Evolutionary conservation across 257 asterid genomes (phyloP), one percentile per base, ranked within the genome.

Genomic region (Solanum corneliomulleri): DNA sequence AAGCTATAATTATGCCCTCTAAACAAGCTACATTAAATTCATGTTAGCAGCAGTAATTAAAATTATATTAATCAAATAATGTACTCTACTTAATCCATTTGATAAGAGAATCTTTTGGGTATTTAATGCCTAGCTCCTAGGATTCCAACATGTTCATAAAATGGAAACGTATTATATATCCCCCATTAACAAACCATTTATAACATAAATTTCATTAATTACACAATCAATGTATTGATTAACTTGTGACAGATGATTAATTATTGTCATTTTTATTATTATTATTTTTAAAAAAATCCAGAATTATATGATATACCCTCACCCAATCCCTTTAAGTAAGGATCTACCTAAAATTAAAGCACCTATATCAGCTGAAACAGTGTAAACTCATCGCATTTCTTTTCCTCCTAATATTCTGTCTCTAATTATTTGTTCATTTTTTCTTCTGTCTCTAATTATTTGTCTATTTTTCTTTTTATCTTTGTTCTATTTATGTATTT

Each of bases 121-220:
- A 82, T 90, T 82, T 75, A 58, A 80, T 91, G 97, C 94, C 89
- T 35, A 72, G 5, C 49, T 86, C 94, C 94, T 92, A 29, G 86
- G 89, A 91, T 89, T 66, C 95, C 92, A 91, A 88, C 97, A 95
- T 92, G 97, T 91, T 93, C 91, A 83, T 62, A 89, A 86, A 92
- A 90, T 86, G 93, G 93, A 87, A 92, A 88, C 85, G 85, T 80
- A 78, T n/a, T 39, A 13, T 15, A 37, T 37, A 37, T 37, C 0
- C 60, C 9, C 60, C 60, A 49, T 49, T 49, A 49, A 49, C 60
- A 15, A 15, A 49, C 60, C 60, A 49, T 2, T 49, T 49, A 49
- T 49, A 49, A 49, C 5, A 41, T 23, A n/a, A 27, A 25, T 39
- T 66, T 84, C 12, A 66, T 66, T 80, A 4, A 47, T 29, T 80